Percentiles rank a stretch among this genome's conserved stretches.
Conservation (phyloP, 495 filamentous ascomycete genomes). For the Pseudomonodictys pantanalensis region DNA sequence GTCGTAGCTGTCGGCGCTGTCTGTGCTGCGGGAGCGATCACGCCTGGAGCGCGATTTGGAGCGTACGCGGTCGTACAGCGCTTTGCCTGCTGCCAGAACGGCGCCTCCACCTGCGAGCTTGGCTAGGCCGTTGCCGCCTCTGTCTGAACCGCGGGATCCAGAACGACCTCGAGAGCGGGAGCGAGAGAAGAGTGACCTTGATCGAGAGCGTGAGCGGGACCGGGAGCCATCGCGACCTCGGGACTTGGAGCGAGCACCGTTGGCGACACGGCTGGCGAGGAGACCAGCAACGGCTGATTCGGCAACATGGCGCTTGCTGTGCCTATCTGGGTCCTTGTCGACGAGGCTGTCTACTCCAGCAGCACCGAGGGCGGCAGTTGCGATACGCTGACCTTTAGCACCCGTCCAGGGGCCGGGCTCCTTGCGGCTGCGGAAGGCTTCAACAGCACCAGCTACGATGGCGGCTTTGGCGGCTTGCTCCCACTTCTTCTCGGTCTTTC, state of each 20-base stretch:
- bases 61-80: conserved; percentile 63
- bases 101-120: conserved; percentile 75
- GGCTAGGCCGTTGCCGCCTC: conserved; percentile 49
- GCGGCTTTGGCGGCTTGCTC: conserved; percentile 85
- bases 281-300: conserved; percentile 85
- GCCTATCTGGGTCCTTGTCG: conserved; percentile 68
- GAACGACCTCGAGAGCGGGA: conserved; percentile 41
- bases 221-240: conserved; percentile 43
- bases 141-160: conserved; percentile 33
- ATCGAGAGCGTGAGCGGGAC: conserved; percentile 36
- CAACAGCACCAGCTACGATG: conserved; percentile 76
- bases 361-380: conserved; percentile 81
- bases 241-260: conserved; percentile 58
- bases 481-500: conserved; percentile 61
- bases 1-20: conserved; percentile 58
- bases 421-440: conserved; percentile 84
- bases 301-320: conserved; percentile 63
- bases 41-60: conserved; percentile 56
- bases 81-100: conserved; percentile 78
- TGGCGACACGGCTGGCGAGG: conserved; percentile 73
- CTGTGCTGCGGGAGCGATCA: conserved; percentile 46
- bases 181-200: conserved; percentile 34
- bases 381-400: conserved; percentile 78
- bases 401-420: conserved; percentile 81
- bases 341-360: conserved; percentile 77